Conservation (phyloP, 768 basidiomycete species). For the Serendipita sp. region DNA sequence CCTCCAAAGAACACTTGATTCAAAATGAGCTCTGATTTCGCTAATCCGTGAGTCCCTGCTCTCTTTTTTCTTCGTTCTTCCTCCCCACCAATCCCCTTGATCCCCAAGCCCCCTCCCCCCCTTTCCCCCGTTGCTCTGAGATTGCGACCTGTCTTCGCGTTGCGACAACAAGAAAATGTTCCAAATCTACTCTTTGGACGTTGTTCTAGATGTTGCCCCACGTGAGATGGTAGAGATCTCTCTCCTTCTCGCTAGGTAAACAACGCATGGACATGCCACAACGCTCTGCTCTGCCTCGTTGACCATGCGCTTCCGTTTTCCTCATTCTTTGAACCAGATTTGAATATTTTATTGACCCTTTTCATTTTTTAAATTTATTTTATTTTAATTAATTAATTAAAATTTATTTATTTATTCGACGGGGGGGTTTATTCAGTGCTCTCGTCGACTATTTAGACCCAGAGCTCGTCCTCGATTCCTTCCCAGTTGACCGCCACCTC, state of each 20-base stretch:
- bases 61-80: too few relatives aligned
- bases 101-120: too few relatives aligned
- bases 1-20: too few relatives aligned
- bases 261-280: not conserved
- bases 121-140: too few relatives aligned
- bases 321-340: not conserved
- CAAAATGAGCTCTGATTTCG: too few relatives aligned
- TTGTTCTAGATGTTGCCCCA: too few relatives aligned
- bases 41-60: too few relatives aligned
- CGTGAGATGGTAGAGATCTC: too few relatives aligned
- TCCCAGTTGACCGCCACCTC: not conserved
- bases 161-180: too few relatives aligned
- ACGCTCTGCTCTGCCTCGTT: not conserved
- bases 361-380: not conserved
- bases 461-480: not conserved
- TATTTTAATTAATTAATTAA: not conserved
- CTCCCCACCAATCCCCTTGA: too few relatives aligned
- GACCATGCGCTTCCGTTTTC: not conserved
- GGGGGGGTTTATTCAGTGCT: not conserved
- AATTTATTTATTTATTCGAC: not conserved
- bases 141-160: too few relatives aligned
- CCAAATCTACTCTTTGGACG: too few relatives aligned
- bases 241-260: not conserved
- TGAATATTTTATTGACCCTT: not conserved
- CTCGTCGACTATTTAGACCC: constrained; percentile 1